Evolutionary conservation across 192 early-diverging fungal species (phyloP).

Genomic region (Mortierella alpina): DNA sequence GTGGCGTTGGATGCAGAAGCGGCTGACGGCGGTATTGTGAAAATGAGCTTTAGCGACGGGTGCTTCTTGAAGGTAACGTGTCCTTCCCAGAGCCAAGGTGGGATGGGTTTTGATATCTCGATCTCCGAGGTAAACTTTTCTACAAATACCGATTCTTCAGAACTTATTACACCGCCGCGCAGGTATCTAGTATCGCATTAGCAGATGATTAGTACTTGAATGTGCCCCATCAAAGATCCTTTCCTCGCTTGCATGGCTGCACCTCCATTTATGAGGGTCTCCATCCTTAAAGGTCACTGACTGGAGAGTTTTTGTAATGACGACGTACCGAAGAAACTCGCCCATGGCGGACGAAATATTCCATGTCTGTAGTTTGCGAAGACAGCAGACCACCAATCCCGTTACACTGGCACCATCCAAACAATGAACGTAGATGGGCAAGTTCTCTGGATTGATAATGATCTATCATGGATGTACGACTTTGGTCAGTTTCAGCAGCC

Average conservation of each 20-base stretch:
- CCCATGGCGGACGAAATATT: conserved; percentile 73
- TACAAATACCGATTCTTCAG: conserved; percentile 82
- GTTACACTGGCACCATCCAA: conserved; percentile 90
- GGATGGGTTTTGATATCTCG: conserved; percentile 66
- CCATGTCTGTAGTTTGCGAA: conserved; percentile 95
- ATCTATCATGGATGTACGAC: conserved; percentile 53
- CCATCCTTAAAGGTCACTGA: too few species aligned
- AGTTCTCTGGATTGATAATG: conserved; percentile 76
- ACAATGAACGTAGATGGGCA: conserved; percentile 92
- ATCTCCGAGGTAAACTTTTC: conserved; percentile 81
- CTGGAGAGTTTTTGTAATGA: not conserved
- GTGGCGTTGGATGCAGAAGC: conserved; percentile 40
- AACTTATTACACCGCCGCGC: conserved; percentile 66
- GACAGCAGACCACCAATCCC: conserved; percentile 82
- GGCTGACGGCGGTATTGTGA: conserved; percentile 53
- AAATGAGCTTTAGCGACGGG: conserved; percentile 72
- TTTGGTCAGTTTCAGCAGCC: too few species aligned
- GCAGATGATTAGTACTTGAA: too few species aligned
- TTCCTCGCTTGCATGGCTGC: too few species aligned
- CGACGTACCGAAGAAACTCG: conserved; percentile 74
- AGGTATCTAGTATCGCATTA: conserved; percentile 48
- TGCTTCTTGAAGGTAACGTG: conserved; percentile 72
- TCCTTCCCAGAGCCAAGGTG: conserved; percentile 79
- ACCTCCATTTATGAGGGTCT: too few species aligned
- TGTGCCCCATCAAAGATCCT: too few species aligned